These are phyloP conservation scores for Pyricularia pennisetigena DNA, from an alignment of 2,329 filamentous ascomycete genomes.

Conservation along the genomic window DNA sequence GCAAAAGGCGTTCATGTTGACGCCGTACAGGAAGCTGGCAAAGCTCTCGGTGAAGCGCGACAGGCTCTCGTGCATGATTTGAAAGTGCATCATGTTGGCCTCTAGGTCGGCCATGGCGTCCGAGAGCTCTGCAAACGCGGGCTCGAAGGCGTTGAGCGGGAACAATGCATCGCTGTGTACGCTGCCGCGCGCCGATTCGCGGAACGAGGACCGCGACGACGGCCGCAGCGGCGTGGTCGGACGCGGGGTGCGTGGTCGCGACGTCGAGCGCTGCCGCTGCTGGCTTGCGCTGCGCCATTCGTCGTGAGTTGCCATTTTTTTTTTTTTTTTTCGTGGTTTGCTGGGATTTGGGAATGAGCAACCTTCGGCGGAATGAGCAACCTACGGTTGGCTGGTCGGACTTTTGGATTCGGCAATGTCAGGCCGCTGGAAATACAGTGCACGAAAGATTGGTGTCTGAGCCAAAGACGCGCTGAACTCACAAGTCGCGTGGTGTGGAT, in stretches of 20 bases:
- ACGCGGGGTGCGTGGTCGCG: slow-evolving; percentile 56
- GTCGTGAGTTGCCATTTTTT: background rate
- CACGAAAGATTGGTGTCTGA: background rate
- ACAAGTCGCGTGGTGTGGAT: background rate
- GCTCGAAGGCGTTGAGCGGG: slow-evolving; percentile 76
- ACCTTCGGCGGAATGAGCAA: background rate
- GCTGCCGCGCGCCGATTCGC: slow-evolving; percentile 57
- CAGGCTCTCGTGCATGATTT: slow-evolving; percentile 92
- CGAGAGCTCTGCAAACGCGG: slow-evolving; percentile 83
- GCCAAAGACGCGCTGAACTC: background rate
- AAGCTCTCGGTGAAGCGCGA: slow-evolving; percentile 93
- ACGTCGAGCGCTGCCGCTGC: slow-evolving; percentile 38
- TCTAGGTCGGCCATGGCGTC: slow-evolving; percentile 94
- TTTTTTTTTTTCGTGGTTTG: background rate
- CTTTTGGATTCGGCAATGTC: background rate
- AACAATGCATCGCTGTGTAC: slow-evolving; percentile 44
- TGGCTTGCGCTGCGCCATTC: background rate
- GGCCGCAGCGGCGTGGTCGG: slow-evolving; percentile 89
- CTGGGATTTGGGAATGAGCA: background rate
- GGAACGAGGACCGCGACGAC: slow-evolving; percentile 80
- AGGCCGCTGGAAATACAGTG: background rate
- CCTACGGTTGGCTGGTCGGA: background rate
- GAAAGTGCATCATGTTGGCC: slow-evolving; percentile 94
- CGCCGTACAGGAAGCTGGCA: slow-evolving; percentile 84
- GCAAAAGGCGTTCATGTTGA: slow-evolving; percentile 99